Conservation (phyloP, 2,329 filamentous ascomycete species). For the Cryphonectria nitschkei region DNA sequence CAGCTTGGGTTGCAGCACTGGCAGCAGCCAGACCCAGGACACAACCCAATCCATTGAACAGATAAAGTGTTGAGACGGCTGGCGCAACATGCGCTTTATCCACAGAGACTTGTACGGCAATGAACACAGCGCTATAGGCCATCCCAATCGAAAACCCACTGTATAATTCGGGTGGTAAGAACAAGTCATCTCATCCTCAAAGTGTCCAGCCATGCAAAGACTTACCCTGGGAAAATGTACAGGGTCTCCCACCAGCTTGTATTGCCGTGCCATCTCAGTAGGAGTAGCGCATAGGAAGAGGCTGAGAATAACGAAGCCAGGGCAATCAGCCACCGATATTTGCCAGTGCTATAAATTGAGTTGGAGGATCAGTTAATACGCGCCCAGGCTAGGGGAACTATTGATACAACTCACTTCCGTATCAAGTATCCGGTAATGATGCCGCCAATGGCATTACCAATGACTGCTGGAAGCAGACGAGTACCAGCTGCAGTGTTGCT, state of each 20-base stretch:
- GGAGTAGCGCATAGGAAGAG: constrained; percentile 54
- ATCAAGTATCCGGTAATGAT: constrained; percentile 63
- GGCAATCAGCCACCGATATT: constrained; percentile 60
- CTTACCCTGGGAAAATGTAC: constrained; percentile 59
- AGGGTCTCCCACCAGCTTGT: constrained; percentile 60
- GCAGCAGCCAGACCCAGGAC: constrained; percentile 45
- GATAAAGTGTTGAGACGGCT: constrained; percentile 46
- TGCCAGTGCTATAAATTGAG: constrained; percentile 51
- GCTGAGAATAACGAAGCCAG: constrained; percentile 54
- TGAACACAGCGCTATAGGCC: constrained; percentile 46
- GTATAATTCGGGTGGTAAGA: constrained; percentile 14
- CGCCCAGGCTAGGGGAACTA: background rate
- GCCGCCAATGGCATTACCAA: constrained; percentile 68
- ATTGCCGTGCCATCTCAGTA: constrained; percentile 62
- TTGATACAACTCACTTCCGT: constrained; percentile 40
- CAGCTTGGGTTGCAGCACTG: constrained; percentile 41
- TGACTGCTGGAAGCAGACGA: constrained; percentile 68
- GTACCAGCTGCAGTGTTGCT: constrained; percentile 62
- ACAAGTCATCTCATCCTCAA: background rate
- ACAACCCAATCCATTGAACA: constrained; percentile 42
- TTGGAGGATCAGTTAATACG: background rate
- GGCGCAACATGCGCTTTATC: constrained; percentile 43
- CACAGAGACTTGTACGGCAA: constrained; percentile 46
- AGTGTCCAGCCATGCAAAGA: background rate
- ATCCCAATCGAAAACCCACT: constrained; percentile 48